Percentiles rank a stretch among this genome's conserved stretches.
Conservation (phyloP, 306 rosid genomes). For the Cucurbita maxima region DNA sequence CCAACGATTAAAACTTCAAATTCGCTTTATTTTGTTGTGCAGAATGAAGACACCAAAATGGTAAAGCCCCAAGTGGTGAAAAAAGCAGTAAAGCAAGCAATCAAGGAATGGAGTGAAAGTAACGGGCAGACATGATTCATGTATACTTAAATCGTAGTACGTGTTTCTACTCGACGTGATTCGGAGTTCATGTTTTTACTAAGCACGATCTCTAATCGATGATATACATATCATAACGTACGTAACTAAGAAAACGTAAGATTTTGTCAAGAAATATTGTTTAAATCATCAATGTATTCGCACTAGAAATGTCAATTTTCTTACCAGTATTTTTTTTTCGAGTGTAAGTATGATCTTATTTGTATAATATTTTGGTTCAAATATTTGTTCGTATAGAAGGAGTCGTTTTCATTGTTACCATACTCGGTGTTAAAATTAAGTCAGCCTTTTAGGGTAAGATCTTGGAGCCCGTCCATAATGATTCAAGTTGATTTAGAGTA, state of each 20-base stretch:
- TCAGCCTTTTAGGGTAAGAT: too few relatives aligned
- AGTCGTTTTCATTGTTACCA: too few relatives aligned
- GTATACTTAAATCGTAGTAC: too few relatives aligned
- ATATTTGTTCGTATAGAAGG: too few relatives aligned
- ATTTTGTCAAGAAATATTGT: too few relatives aligned
- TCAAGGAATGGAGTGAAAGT: conserved; percentile 33
- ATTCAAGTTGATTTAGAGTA: too few relatives aligned
- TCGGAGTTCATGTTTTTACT: background rate
- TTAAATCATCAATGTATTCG: background rate
- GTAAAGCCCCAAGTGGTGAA: conserved; percentile 72
- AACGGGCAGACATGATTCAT: conserved; percentile 4
- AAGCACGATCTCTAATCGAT: too few relatives aligned
- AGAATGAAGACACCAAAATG: conserved; percentile 40
- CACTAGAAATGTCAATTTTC: background rate
- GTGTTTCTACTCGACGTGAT: too few relatives aligned
- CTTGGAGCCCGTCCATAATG: too few relatives aligned
- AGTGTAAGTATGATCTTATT: background rate
- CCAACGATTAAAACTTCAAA: background rate
- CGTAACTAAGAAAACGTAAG: too few relatives aligned
- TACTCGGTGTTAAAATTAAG: too few relatives aligned
- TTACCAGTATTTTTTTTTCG: background rate
- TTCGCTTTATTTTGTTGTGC: background rate
- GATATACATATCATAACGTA: too few relatives aligned
- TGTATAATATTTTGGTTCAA: background rate
- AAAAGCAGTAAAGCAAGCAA: conserved; percentile 60